Base-by-base conservation (phyloP, 495 filamentous ascomycete species). In the Penicillium cosmopolitanum region DNA sequence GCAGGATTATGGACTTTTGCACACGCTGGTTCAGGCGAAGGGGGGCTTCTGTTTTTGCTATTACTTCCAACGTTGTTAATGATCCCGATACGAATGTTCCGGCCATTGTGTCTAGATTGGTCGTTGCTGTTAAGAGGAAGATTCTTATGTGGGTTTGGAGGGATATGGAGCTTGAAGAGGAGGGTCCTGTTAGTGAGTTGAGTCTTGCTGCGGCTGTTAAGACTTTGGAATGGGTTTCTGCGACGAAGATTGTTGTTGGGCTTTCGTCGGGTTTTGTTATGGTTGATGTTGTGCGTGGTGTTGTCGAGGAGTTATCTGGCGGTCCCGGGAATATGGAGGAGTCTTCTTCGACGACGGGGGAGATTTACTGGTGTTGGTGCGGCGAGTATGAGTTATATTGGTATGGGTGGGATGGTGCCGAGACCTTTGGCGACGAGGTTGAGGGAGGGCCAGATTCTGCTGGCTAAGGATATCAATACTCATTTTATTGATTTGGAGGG, bases 381-480 rank as follows among this genome's bases (percentile, higher is more conserved):
- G 11, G 86, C 85, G 25, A 88, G 91, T 40, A 96, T 97, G 90
- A 90, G 93, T 38, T 98, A 97, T 67, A 95, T 98, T 80, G 93
- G 93, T 3, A 87, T 98, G 66, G 92, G 92, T 10, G 87, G 91
- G 9, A 93, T 88, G 78, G 89, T 92, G 28, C 95, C 95, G 12
- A 93, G 93, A 64, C 96, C 95, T 7, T 78, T 98, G 60, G 90
- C 90, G 18, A 89, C 93, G 5, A 87, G 86, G 56, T 78, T 99
- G 8, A 83, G 83, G 5, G 90, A 94, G 55, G 92, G 90, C 0
- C 85, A 97, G 66, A 83, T 97, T 63, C 72, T 98, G 65, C 78
- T 99, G 13, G 90, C 95, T 10, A 97, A 96, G 71, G 95, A 99
- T 65, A 91, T 97, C 66, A 96, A 97, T 67, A 96, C 93, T 1